phyloP scores from a whole-genome alignment of 805 yeast species.

The Tetrapisispora phaffii region DNA sequence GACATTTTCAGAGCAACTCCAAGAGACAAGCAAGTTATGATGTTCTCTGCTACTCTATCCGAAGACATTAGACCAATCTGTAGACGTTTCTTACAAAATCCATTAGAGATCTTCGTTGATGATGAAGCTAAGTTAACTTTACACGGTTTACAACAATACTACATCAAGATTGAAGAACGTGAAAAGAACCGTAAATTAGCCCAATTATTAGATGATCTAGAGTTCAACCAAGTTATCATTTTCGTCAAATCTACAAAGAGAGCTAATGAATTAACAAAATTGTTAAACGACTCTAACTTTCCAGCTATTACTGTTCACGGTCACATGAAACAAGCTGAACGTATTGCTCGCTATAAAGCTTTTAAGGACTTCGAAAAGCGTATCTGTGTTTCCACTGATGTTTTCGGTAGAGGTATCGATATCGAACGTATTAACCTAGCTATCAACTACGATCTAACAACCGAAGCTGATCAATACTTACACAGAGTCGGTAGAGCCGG shows the following conservation, averaged over 20 bases:
- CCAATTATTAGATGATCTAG: conserved; percentile 85
- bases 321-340: conserved; percentile 92
- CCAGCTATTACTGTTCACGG: conserved; percentile 96
- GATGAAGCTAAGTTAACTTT: conserved; percentile 94
- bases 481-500: conserved; percentile 99
- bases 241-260: conserved; percentile 87
- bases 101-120: conserved; percentile 93
- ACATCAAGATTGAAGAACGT: conserved; percentile 75
- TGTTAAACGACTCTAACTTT: conserved; percentile 85
- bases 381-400: conserved; percentile 97
- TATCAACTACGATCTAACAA: conserved; percentile 92
- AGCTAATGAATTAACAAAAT: conserved; percentile 83
- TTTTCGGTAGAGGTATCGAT: conserved; percentile 98
- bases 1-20: conserved; percentile 97
- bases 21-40: conserved; percentile 97
- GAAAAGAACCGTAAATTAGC: conserved; percentile 90
- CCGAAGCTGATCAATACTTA: conserved; percentile 93
- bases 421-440: conserved; percentile 97
- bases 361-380: conserved; percentile 98
- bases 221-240: conserved; percentile 95
- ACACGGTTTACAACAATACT: conserved; percentile 97
- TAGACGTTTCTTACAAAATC: conserved; percentile 96
- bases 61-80: conserved; percentile 93
- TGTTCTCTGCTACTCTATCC: conserved; percentile 94
- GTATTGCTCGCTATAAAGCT: conserved; percentile 91